Evolutionary conservation across 352 stramenopile genomes (phyloP).

Genomic region (Phytophthora colocasiae): DNA sequence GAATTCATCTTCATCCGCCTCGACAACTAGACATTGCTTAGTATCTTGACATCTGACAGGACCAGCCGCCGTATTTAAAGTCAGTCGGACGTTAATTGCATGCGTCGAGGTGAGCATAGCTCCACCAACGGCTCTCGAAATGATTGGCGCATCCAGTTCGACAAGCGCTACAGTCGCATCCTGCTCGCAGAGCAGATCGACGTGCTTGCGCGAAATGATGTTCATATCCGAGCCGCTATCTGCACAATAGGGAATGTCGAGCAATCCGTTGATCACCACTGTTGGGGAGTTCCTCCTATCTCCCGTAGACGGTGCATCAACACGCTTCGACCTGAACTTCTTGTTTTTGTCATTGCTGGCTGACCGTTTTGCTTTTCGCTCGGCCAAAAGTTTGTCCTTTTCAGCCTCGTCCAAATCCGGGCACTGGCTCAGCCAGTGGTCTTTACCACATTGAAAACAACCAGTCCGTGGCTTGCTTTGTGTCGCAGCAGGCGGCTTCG

Average conservation of each 20-base stretch:
- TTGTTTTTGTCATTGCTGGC: neutral
- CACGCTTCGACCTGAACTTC: neutral
- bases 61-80: slow-evolving; percentile 7
- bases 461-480: slow-evolving; percentile 12
- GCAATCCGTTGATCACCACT: slow-evolving; percentile 3
- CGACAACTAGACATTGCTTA: slow-evolving; percentile 8
- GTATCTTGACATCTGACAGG: slow-evolving; percentile 9
- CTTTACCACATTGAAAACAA: slow-evolving; percentile 23
- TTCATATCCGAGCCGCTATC: slow-evolving; percentile 26
- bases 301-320: neutral
- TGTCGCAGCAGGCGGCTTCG: neutral
- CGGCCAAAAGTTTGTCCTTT: slow-evolving; percentile 12
- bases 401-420: neutral
- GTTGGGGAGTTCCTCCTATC: neutral
- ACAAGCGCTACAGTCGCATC: neutral
- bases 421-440: slow-evolving; percentile 13
- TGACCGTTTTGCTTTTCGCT: neutral
- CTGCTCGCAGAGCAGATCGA: neutral
- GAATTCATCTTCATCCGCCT: neutral
- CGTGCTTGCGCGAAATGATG: slow-evolving; percentile 8
- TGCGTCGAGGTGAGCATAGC: neutral
- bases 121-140: neutral
- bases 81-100: neutral
- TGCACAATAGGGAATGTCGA: neutral
- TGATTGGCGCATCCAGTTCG: neutral